These are phyloP conservation scores for Trichophaea hybrida DNA, from an alignment of 2,329 filamentous ascomycete species.

Conservation along the genomic window DNA sequence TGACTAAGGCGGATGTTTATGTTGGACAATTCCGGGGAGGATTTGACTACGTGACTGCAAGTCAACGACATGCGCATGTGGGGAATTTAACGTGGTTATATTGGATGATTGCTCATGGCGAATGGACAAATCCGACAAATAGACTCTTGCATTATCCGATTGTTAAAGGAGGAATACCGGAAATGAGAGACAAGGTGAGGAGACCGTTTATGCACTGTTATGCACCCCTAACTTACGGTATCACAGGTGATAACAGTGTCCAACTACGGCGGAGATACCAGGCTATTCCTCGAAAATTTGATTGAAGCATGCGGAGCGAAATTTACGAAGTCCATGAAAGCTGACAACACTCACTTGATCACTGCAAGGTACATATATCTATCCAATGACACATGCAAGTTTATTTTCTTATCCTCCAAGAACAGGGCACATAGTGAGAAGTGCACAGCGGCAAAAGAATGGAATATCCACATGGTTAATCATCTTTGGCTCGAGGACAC, in stretches of 20 bases:
- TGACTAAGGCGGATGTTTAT: conserved; percentile 64
- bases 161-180: conserved; percentile 59
- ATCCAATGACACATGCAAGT: background rate
- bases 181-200: conserved; percentile 45
- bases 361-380: conserved; percentile 53
- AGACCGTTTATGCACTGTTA: background rate
- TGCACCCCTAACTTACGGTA: background rate
- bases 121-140: conserved; percentile 72
- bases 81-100: conserved; percentile 92
- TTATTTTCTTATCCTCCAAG: conserved; percentile 3
- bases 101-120: conserved; percentile 73
- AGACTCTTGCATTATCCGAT: conserved; percentile 83
- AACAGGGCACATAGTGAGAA: conserved; percentile 58
- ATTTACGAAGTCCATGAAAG: conserved; percentile 89
- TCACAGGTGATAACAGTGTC: conserved; percentile 68
- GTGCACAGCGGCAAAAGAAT: conserved; percentile 79
- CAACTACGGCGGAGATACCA: conserved; percentile 89
- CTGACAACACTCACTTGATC: conserved; percentile 89
- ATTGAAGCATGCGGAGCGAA: conserved; percentile 70
- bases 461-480: conserved; percentile 80
- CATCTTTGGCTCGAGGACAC: conserved; percentile 97
- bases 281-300: conserved; percentile 84
- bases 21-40: conserved; percentile 81
- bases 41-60: conserved; percentile 59
- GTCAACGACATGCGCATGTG: conserved; percentile 64